Conservation (phyloP, 768 basidiomycete species). For the Mrakia gelida region DNA sequence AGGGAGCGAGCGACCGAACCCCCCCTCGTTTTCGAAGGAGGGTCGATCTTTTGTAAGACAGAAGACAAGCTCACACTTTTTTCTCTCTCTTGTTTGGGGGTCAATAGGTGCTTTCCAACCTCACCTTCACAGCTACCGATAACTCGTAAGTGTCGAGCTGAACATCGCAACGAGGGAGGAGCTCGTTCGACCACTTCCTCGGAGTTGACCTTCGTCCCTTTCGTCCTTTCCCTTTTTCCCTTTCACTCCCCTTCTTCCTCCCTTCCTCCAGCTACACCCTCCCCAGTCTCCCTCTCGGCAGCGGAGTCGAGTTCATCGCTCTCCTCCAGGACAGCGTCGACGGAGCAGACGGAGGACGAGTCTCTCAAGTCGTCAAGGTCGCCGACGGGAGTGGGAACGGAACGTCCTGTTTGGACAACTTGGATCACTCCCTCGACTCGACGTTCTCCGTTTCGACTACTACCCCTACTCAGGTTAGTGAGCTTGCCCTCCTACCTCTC, state of each 20-base stretch:
- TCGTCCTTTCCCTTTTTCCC: background rate
- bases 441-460: slow-evolving; percentile 17
- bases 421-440: slow-evolving; percentile 23
- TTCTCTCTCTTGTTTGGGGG: background rate
- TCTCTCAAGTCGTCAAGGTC: slow-evolving; percentile 23
- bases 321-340: slow-evolving; percentile 25
- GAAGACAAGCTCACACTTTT: background rate
- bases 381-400: slow-evolving; percentile 11
- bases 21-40: background rate
- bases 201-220: background rate
- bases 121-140: slow-evolving; percentile 10
- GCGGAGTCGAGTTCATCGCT: slow-evolving; percentile 25
- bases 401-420: slow-evolving; percentile 16
- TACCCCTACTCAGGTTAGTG: background rate
- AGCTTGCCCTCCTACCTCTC: too few species aligned
- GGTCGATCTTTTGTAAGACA: background rate
- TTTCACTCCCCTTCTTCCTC: too few species aligned
- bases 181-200: background rate
- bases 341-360: slow-evolving; percentile 18
- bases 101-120: background rate
- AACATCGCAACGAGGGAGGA: background rate
- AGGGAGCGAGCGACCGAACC: background rate
- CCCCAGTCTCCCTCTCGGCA: slow-evolving; percentile 6
- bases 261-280: slow-evolving; percentile 23
- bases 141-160: slow-evolving; percentile 1